Base-by-base conservation (phyloP, 2,329 filamentous ascomycete genomes). In the Leptodontidium sp. region DNA sequence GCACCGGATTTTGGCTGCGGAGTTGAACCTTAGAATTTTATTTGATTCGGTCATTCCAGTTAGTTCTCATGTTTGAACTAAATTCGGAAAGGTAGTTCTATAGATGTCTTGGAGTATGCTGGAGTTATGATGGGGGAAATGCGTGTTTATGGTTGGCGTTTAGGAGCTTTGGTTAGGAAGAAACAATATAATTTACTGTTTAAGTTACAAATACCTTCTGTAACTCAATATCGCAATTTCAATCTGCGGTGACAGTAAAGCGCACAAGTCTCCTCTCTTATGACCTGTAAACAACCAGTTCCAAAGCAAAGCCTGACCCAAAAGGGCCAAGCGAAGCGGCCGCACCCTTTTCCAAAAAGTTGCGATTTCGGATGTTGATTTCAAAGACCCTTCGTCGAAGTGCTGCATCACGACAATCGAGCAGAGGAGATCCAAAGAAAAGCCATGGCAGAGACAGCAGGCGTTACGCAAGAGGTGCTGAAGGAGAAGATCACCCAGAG, bases 381-480 rank as follows among this genome's bases (percentile, higher is more conserved):
- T 26, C 38, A 26, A 43, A 59, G n/a, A 8, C 12, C 26, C 15
- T 3, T 12, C 38, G 12, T 12, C 38, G 12, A 26, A 2, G 38
- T 6, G 35, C n/a, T 26, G 17, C 45, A 26, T 24, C 15, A 35
- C 21, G 12, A 21, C 45, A 50, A 35, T 26, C 26, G 15, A 21
- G 12, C 26, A n/a, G 24, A 45, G 35, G 7, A 43, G 2, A 26
- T 17, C 24, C n/a, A 12, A 6, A 64, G 21, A 62, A 62, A 38
- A 76, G 74, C 73, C 65, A 87, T 88, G 83, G 85, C 84, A 64
- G 84, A 85, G 70, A 82, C 86, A 61, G 84, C 84, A 43, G 86
- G 85, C 71, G 90, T 97, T 77, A 95, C 93, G 53, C 90, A 93
- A 69, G 88, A 89, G 47, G 86, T 85, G 61, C 85, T 98, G 65